A percentile compares a stretch with the other conserved stretches of the same genome.
phyloP scores from a whole-genome alignment of 2,329 filamentous ascomycete species.

The Podosphaera xanthii region DNA sequence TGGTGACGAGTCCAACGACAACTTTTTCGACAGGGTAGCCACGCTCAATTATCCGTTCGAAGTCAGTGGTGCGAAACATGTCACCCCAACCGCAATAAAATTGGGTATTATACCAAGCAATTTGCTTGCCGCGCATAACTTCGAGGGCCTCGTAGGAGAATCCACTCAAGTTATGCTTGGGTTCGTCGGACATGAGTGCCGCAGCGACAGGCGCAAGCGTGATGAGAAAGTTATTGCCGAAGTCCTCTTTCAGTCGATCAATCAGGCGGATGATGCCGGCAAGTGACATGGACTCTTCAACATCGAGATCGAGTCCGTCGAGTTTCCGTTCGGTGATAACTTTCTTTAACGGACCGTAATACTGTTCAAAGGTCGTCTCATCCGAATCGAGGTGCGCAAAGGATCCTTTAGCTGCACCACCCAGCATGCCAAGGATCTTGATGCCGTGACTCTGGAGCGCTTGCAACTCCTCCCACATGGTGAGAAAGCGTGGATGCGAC shows the following conservation, averaged over 20 bases:
- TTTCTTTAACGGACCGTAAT: slow-evolving; percentile 45
- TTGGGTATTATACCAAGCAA: slow-evolving; percentile 75
- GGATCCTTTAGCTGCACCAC: slow-evolving; percentile 59
- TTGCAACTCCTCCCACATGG: slow-evolving; percentile 58
- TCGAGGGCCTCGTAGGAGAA: slow-evolving; percentile 65
- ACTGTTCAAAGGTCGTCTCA: slow-evolving; percentile 41
- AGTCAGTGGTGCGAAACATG: slow-evolving; percentile 21
- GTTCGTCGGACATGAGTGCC: slow-evolving; percentile 33
- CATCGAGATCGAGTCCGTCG: slow-evolving; percentile 55
- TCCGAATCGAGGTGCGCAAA: slow-evolving; percentile 37
- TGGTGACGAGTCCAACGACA: slow-evolving; percentile 63
- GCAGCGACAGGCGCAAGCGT: slow-evolving; percentile 65
- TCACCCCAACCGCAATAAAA: slow-evolving; percentile 70
- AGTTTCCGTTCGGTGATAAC: slow-evolving; percentile 37
- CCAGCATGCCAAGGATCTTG: slow-evolving; percentile 68
- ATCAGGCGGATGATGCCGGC: slow-evolving; percentile 42
- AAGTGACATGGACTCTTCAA: slow-evolving; percentile 56
- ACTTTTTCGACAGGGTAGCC: slow-evolving; percentile 56
- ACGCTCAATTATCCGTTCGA: slow-evolving; percentile 28
- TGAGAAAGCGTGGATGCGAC: slow-evolving; percentile 39
- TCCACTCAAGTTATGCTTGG: slow-evolving; percentile 49
- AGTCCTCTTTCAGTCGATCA: slow-evolving; percentile 43
- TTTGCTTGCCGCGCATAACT: slow-evolving; percentile 35
- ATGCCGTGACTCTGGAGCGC: slow-evolving; percentile 51
- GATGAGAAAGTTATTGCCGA: slow-evolving; percentile 48